phyloP scores from a whole-genome alignment of 2,329 filamentous ascomycete species.

The Colletotrichum melonis region DNA sequence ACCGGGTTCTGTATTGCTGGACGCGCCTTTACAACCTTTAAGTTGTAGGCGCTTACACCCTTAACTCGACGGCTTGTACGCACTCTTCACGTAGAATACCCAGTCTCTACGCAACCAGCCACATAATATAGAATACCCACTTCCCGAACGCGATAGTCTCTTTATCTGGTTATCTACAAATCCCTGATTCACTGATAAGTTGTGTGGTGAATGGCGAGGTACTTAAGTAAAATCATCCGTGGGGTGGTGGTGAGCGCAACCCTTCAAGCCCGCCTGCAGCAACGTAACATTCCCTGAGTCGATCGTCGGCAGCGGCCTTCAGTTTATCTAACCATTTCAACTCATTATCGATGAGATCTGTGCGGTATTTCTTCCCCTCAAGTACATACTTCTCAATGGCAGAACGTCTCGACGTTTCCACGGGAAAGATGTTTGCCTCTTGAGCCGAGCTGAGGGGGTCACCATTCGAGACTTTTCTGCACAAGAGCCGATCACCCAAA shows the following conservation, averaged over 20 bases:
- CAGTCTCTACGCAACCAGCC: background rate
- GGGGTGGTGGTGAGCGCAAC: background rate
- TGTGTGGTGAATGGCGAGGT: background rate
- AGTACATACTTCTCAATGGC: background rate
- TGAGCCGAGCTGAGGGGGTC: background rate
- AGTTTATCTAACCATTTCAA: background rate
- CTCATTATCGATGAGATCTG: background rate
- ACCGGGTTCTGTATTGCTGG: background rate
- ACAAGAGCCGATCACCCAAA: background rate
- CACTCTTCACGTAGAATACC: background rate
- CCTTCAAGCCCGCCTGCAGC: background rate
- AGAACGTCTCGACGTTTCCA: background rate
- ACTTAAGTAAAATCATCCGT: background rate
- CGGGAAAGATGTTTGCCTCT: background rate
- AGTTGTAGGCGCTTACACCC: background rate
- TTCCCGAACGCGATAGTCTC: background rate
- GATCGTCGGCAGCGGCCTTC: background rate
- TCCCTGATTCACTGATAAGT: background rate
- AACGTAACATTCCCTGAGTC: background rate
- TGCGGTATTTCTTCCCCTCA: background rate
- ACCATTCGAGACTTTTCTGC: background rate
- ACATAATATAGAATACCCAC: background rate
- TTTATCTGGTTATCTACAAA: background rate
- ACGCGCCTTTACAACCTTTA: no score
- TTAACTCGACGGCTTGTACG: background rate